phyloP scores from a whole-genome alignment of 2,329 filamentous ascomycete genomes.

The Xylariaceae sp. region DNA sequence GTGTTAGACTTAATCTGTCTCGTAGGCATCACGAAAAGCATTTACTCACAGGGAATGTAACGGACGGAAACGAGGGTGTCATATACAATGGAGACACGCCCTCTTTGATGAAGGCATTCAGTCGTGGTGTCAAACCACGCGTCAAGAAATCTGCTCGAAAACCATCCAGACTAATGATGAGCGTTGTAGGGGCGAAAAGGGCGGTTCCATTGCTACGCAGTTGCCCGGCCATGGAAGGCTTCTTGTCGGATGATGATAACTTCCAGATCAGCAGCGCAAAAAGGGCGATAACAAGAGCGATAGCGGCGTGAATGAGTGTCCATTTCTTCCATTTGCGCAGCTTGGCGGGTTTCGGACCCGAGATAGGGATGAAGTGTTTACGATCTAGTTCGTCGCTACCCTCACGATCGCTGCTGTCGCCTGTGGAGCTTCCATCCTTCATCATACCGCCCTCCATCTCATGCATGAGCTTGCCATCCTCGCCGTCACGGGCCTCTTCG shows the following conservation, averaged over 20 bases:
- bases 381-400: conserved; percentile 55
- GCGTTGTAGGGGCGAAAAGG: conserved; percentile 83
- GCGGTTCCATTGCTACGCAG: conserved; percentile 76
- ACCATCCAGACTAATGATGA: conserved; percentile 89
- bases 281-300: conserved; percentile 50
- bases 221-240: conserved; percentile 29
- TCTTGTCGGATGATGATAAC: conserved; percentile 43
- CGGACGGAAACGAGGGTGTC: conserved; percentile 88
- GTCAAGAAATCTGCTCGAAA: conserved; percentile 92
- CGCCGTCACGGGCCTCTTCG: conserved; percentile 53
- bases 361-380: conserved; percentile 44
- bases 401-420: conserved; percentile 57
- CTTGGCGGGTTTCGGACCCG: conserved; percentile 44
- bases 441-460: conserved; percentile 68
- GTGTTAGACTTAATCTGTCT: conserved; percentile 11
- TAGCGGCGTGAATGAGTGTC: conserved; percentile 48
- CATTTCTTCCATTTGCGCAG: conserved; percentile 49
- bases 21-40: conserved; percentile 15
- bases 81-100: conserved; percentile 91
- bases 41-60: conserved; percentile 69
- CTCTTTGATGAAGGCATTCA: conserved; percentile 71
- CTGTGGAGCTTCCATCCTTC: conserved; percentile 60
- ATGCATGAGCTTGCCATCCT: conserved; percentile 75
- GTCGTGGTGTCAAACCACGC: conserved; percentile 73
- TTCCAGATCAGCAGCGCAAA: conserved; percentile 55